Percentiles rank a stretch among this genome's conserved stretches.
Conservation (phyloP, 1,284 basidiomycete species). For the Rhodotorula sp. region DNA sequence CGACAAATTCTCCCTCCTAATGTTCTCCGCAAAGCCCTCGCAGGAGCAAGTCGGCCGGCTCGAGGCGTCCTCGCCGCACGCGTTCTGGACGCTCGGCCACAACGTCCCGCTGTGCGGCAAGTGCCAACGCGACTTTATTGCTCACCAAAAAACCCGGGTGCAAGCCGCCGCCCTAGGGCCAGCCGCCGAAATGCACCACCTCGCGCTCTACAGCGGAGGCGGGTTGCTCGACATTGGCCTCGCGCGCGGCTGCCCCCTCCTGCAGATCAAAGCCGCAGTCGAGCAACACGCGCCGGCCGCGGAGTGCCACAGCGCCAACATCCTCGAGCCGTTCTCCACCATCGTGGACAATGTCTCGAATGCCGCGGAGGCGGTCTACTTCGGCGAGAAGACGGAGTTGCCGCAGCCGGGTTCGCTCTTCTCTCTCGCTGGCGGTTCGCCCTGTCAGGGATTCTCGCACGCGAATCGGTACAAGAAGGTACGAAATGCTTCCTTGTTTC, state of each 20-base stretch:
- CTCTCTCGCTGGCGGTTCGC: conserved; percentile 6
- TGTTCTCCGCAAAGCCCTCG: neutral
- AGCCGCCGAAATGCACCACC: neutral
- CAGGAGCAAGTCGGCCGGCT: neutral
- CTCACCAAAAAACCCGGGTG: neutral
- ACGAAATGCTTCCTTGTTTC: neutral
- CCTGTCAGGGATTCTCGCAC: conserved; percentile 10
- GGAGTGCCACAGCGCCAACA: neutral
- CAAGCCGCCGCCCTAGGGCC: too few relatives aligned
- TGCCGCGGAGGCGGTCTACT: neutral
- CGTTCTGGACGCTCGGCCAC: neutral
- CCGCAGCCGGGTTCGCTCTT: neutral
- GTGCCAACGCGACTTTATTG: neutral
- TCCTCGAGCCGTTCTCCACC: too few relatives aligned
- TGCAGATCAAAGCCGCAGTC: neutral
- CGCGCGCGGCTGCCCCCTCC: neutral
- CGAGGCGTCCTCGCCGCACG: neutral
- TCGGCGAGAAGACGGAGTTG: neutral
- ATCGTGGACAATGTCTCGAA: neutral
- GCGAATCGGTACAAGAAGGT: conserved; percentile 13
- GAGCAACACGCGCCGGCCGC: conserved; percentile 12
- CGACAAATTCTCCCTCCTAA: neutral
- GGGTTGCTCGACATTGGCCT: conserved; percentile 12
- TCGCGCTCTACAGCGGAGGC: conserved; percentile 8
- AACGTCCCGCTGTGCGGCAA: neutral